These are phyloP conservation scores for Neofusicoccum laricinum DNA, from an alignment of 2,329 filamentous ascomycete species.

Conservation along the genomic window DNA sequence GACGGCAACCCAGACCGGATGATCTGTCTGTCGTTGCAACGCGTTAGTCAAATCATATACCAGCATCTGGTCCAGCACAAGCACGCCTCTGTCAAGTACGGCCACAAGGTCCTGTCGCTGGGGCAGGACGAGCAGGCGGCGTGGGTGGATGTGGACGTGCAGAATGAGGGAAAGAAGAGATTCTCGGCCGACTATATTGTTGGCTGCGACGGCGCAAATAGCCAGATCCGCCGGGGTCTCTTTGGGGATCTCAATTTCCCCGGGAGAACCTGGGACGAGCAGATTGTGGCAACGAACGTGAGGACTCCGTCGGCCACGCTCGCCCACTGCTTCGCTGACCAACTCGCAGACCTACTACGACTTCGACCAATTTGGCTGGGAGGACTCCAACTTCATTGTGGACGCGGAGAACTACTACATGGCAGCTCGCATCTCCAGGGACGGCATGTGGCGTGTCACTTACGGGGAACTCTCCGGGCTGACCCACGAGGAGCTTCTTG, in stretches of 20 bases:
- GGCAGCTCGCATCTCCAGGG: slow-evolving; percentile 54
- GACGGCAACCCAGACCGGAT: slow-evolving; percentile 16
- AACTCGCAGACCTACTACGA: slow-evolving; percentile 54
- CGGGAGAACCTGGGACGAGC: slow-evolving; percentile 56
- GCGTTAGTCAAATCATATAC: slow-evolving; percentile 12
- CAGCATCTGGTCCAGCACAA: not conserved
- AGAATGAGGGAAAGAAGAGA: not conserved
- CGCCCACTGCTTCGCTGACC: slow-evolving; percentile 14
- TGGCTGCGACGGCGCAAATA: slow-evolving; percentile 68
- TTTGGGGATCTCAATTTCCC: slow-evolving; percentile 41
- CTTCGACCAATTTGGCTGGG: slow-evolving; percentile 52
- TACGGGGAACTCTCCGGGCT: slow-evolving; percentile 56
- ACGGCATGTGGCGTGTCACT: slow-evolving; percentile 58
- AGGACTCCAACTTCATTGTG: slow-evolving; percentile 57
- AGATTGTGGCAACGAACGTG: slow-evolving; percentile 59
- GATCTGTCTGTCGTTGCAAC: slow-evolving; percentile 16
- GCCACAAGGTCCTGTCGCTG: slow-evolving; percentile 17
- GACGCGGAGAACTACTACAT: slow-evolving; percentile 59
- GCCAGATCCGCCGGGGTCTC: slow-evolving; percentile 47
- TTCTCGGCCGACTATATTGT: slow-evolving; percentile 51
- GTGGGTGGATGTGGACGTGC: slow-evolving; percentile 18
- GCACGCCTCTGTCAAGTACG: slow-evolving; percentile 9
- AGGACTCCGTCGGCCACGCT: slow-evolving; percentile 19
- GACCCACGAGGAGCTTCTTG: slow-evolving; percentile 48
- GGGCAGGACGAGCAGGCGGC: slow-evolving; percentile 18